Percentiles rank a stretch among this genome's conserved stretches.
Evolutionary conservation across 371 early-diverging fungal species (phyloP).

Genomic region (Apophysomyces ossiformis): DNA sequence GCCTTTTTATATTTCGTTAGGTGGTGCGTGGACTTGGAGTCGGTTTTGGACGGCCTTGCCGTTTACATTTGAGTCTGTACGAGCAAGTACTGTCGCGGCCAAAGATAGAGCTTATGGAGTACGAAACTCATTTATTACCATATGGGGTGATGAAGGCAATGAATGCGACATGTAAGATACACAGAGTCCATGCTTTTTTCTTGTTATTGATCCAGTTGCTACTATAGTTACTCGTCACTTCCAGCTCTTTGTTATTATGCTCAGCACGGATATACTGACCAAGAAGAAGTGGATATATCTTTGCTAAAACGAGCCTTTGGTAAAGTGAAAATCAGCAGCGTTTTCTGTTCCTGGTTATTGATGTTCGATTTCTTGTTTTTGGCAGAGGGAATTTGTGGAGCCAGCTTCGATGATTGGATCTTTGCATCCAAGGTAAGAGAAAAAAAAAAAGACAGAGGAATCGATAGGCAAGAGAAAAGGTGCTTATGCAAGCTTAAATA

Average conservation of each 20-base stretch:
- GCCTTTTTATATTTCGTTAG: conserved; percentile 16
- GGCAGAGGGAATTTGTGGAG: conserved; percentile 78
- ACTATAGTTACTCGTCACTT: conserved; percentile 62
- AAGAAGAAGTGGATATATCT: conserved; percentile 61
- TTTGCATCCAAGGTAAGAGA: conserved; percentile 64
- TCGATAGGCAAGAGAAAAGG: conserved; percentile 10
- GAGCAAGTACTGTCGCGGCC: conserved; percentile 76
- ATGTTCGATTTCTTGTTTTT: background rate
- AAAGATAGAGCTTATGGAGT: conserved; percentile 64
- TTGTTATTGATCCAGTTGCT: background rate
- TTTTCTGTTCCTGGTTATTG: background rate
- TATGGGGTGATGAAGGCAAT: conserved; percentile 92
- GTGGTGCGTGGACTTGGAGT: conserved; percentile 85
- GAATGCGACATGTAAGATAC: conserved; percentile 77
- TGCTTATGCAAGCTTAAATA: conserved; percentile 10
- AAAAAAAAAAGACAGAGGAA: background rate
- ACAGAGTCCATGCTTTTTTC: background rate
- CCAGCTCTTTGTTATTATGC: conserved; percentile 81
- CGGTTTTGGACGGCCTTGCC: conserved; percentile 83
- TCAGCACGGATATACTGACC: conserved; percentile 72
- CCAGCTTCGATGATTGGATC: conserved; percentile 74
- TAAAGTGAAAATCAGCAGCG: conserved; percentile 13
- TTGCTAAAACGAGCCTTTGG: conserved; percentile 68
- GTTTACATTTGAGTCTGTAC: conserved; percentile 78
- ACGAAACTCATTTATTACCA: conserved; percentile 77